Evolutionary conservation across 225 moss, liverwort and hornwort species (phyloP).

Genomic region (Bryum argenteum): DNA sequence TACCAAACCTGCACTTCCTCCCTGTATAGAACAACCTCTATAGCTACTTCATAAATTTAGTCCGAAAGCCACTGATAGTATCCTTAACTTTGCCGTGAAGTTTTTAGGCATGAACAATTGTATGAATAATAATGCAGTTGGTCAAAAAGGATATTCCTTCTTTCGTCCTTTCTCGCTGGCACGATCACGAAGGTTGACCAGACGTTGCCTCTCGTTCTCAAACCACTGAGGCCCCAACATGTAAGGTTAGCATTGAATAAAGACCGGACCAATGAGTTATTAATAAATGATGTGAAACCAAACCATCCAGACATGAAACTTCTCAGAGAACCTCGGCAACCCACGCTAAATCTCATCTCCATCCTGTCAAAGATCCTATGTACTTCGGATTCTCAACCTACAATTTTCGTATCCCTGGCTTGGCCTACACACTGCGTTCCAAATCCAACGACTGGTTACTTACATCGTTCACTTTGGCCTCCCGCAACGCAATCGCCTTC

Average conservation of each 20-base stretch:
- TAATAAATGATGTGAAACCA: not conserved
- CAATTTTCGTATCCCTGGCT: not conserved
- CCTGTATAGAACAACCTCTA: too few relatives aligned
- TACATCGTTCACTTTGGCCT: constrained; percentile 94
- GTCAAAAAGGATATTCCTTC: constrained; percentile 87
- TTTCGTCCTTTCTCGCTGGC: constrained; percentile 96
- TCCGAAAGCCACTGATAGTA: too few relatives aligned
- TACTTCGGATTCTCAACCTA: not conserved
- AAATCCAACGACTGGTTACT: constrained; percentile 19
- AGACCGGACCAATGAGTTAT: not conserved
- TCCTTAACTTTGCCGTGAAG: not conserved
- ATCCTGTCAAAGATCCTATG: not conserved
- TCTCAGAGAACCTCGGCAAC: not conserved
- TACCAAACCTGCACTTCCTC: too few relatives aligned
- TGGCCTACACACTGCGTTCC: not conserved
- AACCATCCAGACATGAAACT: not conserved
- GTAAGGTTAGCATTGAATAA: not conserved
- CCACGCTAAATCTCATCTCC: not conserved
- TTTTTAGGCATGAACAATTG: not conserved
- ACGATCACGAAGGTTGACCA: constrained; percentile 85
- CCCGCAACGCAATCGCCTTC: constrained; percentile 78
- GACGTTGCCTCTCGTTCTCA: constrained; percentile 86
- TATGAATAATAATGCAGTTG: not conserved
- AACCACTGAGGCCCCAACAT: constrained; percentile 72
- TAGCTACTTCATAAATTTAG: too few relatives aligned